These are phyloP conservation scores for Quercus tomentella DNA, from an alignment of 331 rosid species.

Conservation along the genomic window DNA sequence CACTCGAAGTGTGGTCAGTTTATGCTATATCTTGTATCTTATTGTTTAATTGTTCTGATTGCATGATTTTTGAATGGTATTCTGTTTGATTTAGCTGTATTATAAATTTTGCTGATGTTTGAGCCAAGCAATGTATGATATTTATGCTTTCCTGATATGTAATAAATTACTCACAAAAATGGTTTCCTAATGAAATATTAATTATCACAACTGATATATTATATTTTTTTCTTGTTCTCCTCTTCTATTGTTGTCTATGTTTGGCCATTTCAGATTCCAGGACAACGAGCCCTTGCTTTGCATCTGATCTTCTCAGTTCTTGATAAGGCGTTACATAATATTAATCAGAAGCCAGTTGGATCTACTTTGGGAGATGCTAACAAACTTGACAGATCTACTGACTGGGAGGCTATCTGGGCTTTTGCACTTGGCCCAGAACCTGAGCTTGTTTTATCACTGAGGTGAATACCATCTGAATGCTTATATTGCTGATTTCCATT, in stretches of 20 bases:
- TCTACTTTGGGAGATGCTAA: slow-evolving; percentile 25
- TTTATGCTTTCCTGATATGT: background rate
- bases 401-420: slow-evolving; percentile 96
- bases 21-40: slow-evolving; percentile 16
- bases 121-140: background rate
- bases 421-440: slow-evolving; percentile 95
- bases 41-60: slow-evolving; percentile 15
- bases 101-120: background rate
- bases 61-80: slow-evolving; percentile 6
- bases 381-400: slow-evolving; percentile 40
- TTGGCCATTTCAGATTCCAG: slow-evolving; percentile 64
- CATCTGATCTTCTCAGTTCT: slow-evolving; percentile 68
- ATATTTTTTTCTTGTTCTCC: background rate
- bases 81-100: background rate
- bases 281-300: slow-evolving; percentile 84
- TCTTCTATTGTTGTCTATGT: background rate
- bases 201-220: background rate
- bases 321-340: slow-evolving; percentile 61
- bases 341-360: slow-evolving; percentile 38
- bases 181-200: slow-evolving; percentile 6
- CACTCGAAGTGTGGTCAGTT: slow-evolving; percentile 86
- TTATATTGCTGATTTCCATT: slow-evolving; percentile 16
- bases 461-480: slow-evolving; percentile 44
- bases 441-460: slow-evolving; percentile 79
- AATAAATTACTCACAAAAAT: background rate